Base-by-base conservation (phyloP, 2,329 filamentous ascomycete genomes). In the Colletotrichum trifolii region DNA sequence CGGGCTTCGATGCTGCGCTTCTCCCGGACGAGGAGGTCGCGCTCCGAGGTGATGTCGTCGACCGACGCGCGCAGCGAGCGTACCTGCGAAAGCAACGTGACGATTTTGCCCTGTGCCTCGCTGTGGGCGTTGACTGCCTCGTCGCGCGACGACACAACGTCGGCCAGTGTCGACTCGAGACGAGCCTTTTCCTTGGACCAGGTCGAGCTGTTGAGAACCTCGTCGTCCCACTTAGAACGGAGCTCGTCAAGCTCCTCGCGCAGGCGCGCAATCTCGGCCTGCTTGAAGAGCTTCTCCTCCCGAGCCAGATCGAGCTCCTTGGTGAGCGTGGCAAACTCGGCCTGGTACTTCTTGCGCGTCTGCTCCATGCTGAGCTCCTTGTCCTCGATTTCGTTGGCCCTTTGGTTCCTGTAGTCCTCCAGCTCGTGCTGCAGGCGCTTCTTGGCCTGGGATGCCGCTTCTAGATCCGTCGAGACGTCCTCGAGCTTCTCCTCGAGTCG, bases 121-220 rank as follows among this genome's bases (percentile, higher is more conserved):
- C 96, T 97, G 77, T 99, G 96, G 1, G 96, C 95, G 71, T 89
- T 90, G 54, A 94, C 91, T 9, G 96, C 95, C 77, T 99, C 96
- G 69, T 99, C 95, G 3, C 95, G 89, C n/a, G 94, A 97, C 53
- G 92, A 90, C 10, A 92, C 91, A 38, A 98, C 87, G 75, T 97
- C 94, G 54, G 95, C 89, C 59, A 99, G 84, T 6, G 94, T 96
- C 66, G 94, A 89, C 76, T 98, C 95, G 45, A 99, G 85, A 13
- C 95, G 90, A 13, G 93, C 87, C 83, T 98, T 98, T 80, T 99
- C 95, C 81, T 99, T 99, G 11, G 94, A 94, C 94, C 96, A 98
- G 1, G 95, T 97, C 13, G 94, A 97, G 78, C 93, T 97, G 80
- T 98, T 98, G 71, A 98, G 87, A 10, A 98, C 93, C 79, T 99